These are phyloP conservation scores for Hypomyces rosellus DNA, from an alignment of 2,329 filamentous ascomycete species.

Conservation along the genomic window DNA sequence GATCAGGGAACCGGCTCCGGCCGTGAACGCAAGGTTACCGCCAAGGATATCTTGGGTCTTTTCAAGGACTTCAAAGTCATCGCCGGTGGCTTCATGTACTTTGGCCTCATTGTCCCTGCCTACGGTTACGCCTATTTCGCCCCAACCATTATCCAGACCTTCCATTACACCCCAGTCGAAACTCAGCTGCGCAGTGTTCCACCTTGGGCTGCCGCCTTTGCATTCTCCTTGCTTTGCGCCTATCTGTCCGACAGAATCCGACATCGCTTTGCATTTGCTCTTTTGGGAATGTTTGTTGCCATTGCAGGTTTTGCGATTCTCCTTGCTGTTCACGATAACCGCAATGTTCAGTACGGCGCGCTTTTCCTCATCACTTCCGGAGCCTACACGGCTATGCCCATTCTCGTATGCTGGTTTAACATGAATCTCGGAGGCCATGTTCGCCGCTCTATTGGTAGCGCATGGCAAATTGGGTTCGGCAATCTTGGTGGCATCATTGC, in stretches of 20 bases:
- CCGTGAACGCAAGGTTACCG: constrained; percentile 53
- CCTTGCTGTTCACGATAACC: constrained; percentile 62
- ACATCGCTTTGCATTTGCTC: constrained; percentile 69
- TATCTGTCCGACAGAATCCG: constrained; percentile 61
- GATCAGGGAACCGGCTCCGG: constrained; percentile 61
- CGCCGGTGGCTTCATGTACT: constrained; percentile 73
- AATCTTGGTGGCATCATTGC: constrained; percentile 76
- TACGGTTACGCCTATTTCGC: constrained; percentile 76
- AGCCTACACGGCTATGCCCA: constrained; percentile 81
- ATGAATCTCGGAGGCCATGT: constrained; percentile 74
- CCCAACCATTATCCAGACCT: constrained; percentile 63
- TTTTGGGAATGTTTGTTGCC: constrained; percentile 61
- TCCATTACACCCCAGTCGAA: constrained; percentile 53
- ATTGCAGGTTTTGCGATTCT: constrained; percentile 73
- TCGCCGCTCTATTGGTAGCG: constrained; percentile 61
- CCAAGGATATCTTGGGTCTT: constrained; percentile 53
- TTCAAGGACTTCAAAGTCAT: constrained; percentile 71
- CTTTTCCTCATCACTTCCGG: constrained; percentile 79
- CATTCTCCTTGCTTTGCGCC: constrained; percentile 69
- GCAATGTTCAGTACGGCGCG: constrained; percentile 64
- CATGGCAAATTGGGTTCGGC: constrained; percentile 73
- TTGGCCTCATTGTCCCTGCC: constrained; percentile 70
- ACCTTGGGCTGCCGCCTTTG: constrained; percentile 64
- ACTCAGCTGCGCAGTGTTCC: constrained; percentile 54
- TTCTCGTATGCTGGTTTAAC: constrained; percentile 77